These are phyloP conservation scores for Alternaria atra DNA, from an alignment of 2,329 filamentous ascomycete species.

Conservation along the genomic window DNA sequence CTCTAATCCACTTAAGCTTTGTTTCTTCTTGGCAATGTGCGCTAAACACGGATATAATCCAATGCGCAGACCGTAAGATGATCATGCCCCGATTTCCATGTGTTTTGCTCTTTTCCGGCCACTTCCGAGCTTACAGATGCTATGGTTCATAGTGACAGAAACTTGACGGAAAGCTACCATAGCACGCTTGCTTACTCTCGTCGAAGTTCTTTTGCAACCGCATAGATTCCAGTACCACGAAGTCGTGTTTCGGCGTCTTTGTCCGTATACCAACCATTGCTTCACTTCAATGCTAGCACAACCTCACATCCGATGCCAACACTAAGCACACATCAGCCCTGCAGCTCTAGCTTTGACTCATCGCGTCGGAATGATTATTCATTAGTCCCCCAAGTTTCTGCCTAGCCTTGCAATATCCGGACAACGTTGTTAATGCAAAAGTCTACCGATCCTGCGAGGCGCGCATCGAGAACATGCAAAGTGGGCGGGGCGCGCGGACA, in stretches of 20 bases:
- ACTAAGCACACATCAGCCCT: conserved; percentile 11
- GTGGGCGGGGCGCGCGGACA: not conserved
- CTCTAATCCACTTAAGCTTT: conserved; percentile 35
- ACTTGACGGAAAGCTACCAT: conserved; percentile 5
- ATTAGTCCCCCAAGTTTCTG: conserved; percentile 5
- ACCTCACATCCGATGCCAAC: conserved; percentile 15
- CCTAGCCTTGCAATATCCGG: conserved; percentile 1
- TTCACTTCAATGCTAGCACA: not conserved
- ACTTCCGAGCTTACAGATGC: conserved; percentile 28
- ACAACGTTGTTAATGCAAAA: not conserved
- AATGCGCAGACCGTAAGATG: conserved; percentile 19
- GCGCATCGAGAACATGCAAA: conserved; percentile 1
- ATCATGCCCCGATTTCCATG: conserved; percentile 12
- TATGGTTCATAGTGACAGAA: conserved; percentile 10
- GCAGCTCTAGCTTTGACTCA: conserved; percentile 26
- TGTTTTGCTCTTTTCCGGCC: conserved; percentile 25
- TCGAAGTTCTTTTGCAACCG: not conserved
- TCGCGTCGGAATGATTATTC: conserved; percentile 5
- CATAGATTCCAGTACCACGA: not conserved
- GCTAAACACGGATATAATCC: conserved; percentile 21
- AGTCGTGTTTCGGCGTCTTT: conserved; percentile 5
- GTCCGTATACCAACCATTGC: not conserved
- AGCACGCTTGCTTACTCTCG: not conserved
- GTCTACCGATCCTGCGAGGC: conserved; percentile 6
- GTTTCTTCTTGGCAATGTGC: conserved; percentile 19